Evolutionary conservation across 305 asterid species (phyloP).

Genomic region (Fraxinus velutina): DNA sequence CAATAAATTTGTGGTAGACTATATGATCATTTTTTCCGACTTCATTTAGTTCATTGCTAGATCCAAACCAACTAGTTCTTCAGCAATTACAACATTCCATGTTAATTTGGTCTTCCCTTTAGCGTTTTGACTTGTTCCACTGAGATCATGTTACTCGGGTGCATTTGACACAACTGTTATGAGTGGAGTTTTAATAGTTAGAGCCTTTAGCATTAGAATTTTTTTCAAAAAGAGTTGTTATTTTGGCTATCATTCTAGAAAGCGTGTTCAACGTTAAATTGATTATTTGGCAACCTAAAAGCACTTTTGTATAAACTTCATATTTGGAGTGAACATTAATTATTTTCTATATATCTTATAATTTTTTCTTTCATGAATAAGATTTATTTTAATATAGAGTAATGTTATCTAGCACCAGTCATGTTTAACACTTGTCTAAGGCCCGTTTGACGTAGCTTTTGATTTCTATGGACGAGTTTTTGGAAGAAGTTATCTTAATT

Average conservation of each 20-base stretch:
- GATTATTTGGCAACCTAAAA: neutral
- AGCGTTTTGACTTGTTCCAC: neutral
- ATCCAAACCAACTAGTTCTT: neutral
- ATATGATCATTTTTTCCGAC: neutral
- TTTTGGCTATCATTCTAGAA: neutral
- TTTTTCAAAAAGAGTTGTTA: neutral
- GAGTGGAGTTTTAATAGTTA: neutral
- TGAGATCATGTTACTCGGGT: neutral
- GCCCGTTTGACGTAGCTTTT: neutral
- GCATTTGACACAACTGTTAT: neutral
- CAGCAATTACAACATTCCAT: neutral
- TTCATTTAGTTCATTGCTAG: neutral
- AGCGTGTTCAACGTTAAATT: neutral
- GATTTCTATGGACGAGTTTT: neutral
- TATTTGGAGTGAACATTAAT: neutral
- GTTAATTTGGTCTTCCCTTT: neutral
- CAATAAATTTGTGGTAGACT: neutral
- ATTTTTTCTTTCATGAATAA: neutral
- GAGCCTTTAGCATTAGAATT: neutral
- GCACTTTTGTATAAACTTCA: neutral
- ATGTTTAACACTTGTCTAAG: neutral
- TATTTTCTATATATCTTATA: neutral
- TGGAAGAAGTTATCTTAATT: no score
- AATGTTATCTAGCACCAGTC: no score
- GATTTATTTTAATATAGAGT: neutral